Evolutionary conservation across 2,329 filamentous ascomycete genomes (phyloP).

Genomic region (Epichloe sibirici): DNA sequence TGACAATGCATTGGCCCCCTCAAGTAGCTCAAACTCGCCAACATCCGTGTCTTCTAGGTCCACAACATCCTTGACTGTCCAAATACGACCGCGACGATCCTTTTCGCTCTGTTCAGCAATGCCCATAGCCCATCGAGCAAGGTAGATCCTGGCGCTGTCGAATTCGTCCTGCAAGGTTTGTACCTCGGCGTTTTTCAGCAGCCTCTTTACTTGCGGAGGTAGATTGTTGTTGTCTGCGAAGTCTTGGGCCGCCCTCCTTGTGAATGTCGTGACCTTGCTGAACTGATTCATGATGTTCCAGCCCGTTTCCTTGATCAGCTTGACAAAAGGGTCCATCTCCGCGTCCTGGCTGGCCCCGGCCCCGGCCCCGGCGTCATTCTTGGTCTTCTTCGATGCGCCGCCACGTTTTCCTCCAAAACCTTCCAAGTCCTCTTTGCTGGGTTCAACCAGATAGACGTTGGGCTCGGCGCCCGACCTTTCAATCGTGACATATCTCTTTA

Average conservation of each 20-base stretch:
- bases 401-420: conserved; percentile 59
- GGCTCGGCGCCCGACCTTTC: conserved; percentile 78
- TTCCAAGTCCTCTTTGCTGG: conserved; percentile 68
- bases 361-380: conserved; percentile 22
- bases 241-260: conserved; percentile 79
- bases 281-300: conserved; percentile 97
- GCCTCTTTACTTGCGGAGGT: conserved; percentile 72
- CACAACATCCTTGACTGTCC: conserved; percentile 84
- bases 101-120: conserved; percentile 93
- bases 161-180: conserved; percentile 95
- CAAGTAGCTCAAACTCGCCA: conserved; percentile 89
- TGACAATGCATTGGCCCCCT: conserved; percentile 62
- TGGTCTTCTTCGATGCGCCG: conserved; percentile 25
- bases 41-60: conserved; percentile 92
- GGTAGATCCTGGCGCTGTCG: conserved; percentile 86
- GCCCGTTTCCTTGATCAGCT: conserved; percentile 84
- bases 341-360: conserved; percentile 43
- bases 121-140: conserved; percentile 96
- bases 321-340: conserved; percentile 84
- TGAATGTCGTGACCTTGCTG: conserved; percentile 95
- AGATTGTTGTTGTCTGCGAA: conserved; percentile 83
- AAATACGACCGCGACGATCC: conserved; percentile 75
- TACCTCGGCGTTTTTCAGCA: conserved; percentile 86
- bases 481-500: conserved; percentile 71
- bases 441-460: conserved; percentile 84